Percentiles rank a stretch among this genome's conserved stretches.
Conservation (phyloP, 2,329 filamentous ascomycete genomes). For the Botrytis elliptica region DNA sequence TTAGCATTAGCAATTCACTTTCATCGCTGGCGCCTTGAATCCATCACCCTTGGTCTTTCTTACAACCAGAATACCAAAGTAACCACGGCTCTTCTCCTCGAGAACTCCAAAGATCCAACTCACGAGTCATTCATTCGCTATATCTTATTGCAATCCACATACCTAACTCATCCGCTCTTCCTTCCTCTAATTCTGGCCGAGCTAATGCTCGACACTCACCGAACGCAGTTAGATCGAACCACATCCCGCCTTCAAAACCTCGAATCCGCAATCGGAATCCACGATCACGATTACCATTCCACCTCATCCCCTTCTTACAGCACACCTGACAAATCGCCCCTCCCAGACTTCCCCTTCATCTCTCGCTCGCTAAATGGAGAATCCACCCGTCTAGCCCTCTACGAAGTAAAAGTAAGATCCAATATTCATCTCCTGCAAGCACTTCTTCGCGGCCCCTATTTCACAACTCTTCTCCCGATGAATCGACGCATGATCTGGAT, state of each 20-base stretch:
- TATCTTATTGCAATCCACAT: not conserved
- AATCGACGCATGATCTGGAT: not conserved
- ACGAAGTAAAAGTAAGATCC: conserved; percentile 7
- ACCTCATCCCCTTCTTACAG: not conserved
- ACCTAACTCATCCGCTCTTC: conserved; percentile 3
- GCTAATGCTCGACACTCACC: conserved; percentile 6
- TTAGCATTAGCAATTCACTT: conserved; percentile 15
- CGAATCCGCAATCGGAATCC: conserved; percentile 2
- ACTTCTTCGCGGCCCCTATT: not conserved
- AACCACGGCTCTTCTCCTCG: not conserved
- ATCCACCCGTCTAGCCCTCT: conserved; percentile 4
- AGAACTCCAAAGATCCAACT: conserved; percentile 1
- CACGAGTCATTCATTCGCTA: conserved; percentile 8
- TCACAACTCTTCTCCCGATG: not conserved
- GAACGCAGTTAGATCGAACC: conserved; percentile 3
- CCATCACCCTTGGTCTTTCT: conserved; percentile 3
- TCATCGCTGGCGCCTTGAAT: conserved; percentile 6
- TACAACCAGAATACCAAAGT: not conserved
- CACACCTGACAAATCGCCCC: not conserved
- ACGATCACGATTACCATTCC: not conserved
- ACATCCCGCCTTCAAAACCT: not conserved
- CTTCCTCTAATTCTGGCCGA: conserved; percentile 9
- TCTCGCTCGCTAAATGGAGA: conserved; percentile 8
- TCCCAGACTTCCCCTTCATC: not conserved
- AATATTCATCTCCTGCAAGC: conserved; percentile 4